Conservation (phyloP, 345 rosid genomes). For the Tarenaya hassleriana region DNA sequence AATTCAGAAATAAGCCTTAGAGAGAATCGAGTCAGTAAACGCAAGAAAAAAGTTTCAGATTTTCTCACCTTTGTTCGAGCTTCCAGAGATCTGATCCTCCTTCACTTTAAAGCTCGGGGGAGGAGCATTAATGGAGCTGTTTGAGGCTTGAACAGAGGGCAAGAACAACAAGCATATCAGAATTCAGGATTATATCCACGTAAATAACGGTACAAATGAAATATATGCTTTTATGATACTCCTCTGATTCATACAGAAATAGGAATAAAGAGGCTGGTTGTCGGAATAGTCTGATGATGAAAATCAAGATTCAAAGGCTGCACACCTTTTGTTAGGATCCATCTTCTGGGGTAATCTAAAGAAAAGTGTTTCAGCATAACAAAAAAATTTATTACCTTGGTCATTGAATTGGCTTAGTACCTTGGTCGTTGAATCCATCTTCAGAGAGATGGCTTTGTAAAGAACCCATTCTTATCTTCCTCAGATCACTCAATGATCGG, state of each 20-base stretch:
- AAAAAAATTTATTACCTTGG: slow-evolving; percentile 14
- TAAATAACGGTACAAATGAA: no score
- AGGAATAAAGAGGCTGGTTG: slow-evolving; percentile 4
- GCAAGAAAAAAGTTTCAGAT: no score
- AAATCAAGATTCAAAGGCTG: no score
- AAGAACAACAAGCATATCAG: slow-evolving; percentile 13
- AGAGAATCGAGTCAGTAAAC: no score
- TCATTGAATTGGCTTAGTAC: no score
- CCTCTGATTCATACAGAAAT: not conserved
- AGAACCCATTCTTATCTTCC: slow-evolving; percentile 92
- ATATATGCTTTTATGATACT: no score
- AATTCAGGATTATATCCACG: no score
- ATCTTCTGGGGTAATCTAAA: no score
- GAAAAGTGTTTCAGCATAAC: not conserved
- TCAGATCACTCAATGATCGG: slow-evolving; percentile 74
- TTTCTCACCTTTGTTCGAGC: no score
- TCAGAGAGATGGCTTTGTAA: slow-evolving; percentile 61
- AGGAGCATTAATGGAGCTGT: slow-evolving; percentile 59
- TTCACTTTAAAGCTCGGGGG: slow-evolving; percentile 71
- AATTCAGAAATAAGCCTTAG: no score
- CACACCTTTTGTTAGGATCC: no score
- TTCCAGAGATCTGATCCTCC: slow-evolving; percentile 70
- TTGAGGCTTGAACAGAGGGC: slow-evolving; percentile 37
- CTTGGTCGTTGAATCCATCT: slow-evolving; percentile 57
- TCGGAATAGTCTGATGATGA: no score